Evolutionary conservation across 2,329 filamentous ascomycete genomes (phyloP).

Genomic region (Clonostachys chloroleuca): DNA sequence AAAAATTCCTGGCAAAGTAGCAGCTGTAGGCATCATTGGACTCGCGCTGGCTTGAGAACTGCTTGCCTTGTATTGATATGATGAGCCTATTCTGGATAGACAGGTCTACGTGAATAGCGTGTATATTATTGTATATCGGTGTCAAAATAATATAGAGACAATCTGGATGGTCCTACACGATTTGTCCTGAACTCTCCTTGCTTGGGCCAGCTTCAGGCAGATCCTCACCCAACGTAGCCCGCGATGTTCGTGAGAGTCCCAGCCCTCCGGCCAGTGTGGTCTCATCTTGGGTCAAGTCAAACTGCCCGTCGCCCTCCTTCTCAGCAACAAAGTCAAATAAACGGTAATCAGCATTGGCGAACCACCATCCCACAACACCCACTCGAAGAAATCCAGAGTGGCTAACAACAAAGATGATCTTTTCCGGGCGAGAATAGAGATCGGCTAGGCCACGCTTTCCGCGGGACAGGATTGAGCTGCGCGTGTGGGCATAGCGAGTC

Average conservation of each 20-base stretch:
- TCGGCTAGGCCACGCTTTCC: conserved; percentile 44
- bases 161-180: too few species aligned
- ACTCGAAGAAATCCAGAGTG: conserved; percentile 61
- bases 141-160: too few species aligned
- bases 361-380: conserved; percentile 50
- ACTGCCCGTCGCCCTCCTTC: conserved; percentile 3
- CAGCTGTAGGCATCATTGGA: not conserved
- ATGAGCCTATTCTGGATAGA: not conserved
- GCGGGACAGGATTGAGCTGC: conserved; percentile 46
- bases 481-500: conserved; percentile 46
- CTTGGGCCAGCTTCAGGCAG: too few species aligned
- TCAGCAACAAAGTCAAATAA: conserved; percentile 48
- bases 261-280: conserved; percentile 25
- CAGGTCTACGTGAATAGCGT: not conserved
- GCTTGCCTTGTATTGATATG: not conserved
- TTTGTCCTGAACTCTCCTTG: too few species aligned
- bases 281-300: conserved; percentile 38
- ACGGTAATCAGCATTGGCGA: conserved; percentile 60
- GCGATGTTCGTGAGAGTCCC: conserved; percentile 24
- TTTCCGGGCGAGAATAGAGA: conserved; percentile 50
- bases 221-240: conserved; percentile 29
- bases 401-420: conserved; percentile 59
- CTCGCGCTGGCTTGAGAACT: not conserved
- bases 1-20: conserved; percentile 83
- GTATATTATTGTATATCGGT: too few species aligned